Base-by-base conservation (phyloP, 768 basidiomycete species). In the Strobilomyces echinocephalus region DNA sequence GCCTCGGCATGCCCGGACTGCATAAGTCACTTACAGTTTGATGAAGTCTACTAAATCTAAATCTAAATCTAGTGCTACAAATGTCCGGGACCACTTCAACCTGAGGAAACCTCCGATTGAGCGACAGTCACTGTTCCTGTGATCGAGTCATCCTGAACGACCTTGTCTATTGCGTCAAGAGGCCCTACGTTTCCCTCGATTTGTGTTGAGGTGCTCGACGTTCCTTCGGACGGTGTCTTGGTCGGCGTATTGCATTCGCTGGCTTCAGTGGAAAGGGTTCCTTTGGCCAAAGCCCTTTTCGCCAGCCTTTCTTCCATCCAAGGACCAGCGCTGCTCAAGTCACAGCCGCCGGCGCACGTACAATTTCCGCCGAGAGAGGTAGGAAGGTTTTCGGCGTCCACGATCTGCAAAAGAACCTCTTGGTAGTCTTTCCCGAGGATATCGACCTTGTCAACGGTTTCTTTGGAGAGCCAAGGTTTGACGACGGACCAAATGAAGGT, bases 391-490 rank as follows among this genome's bases (percentile, higher is more conserved):
- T 88, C 84, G 4, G 74, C 79, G 58, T 85, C 81, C 46, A 89
- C 69, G 33, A 85, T 65, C 24, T 80, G 75, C 21, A 87, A 73
- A 34, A 91, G 73, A 20, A 73, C 74, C 0, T 76, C 66, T 54
- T 73, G 65, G 66, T 88, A 88, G 63, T 87, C 74, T 48, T 74
- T 67, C 28, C 86, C 85, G 20, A 87, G 68, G 16, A 91, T 78
- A 49, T 81, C 76, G 46, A 90, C 74, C 65, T 89, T 89, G 34
- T 77, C 79, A 2, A 73, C 77, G 0, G 88, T 88, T 63, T 87
- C 87, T 63, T 84, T 84, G 14, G 86, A 76, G 49, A 90, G 70
- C 87, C 87, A 88, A 4, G 79, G 84, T 62, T 80, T 85, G 26
- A 90, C 75, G 48, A 79, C 67, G 41, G 73, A 71, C 87, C 87